Percentiles rank a stretch among this genome's conserved stretches.
Evolutionary conservation across 2,329 filamentous ascomycete genomes (phyloP).

Genomic region (Penicillium sp.): DNA sequence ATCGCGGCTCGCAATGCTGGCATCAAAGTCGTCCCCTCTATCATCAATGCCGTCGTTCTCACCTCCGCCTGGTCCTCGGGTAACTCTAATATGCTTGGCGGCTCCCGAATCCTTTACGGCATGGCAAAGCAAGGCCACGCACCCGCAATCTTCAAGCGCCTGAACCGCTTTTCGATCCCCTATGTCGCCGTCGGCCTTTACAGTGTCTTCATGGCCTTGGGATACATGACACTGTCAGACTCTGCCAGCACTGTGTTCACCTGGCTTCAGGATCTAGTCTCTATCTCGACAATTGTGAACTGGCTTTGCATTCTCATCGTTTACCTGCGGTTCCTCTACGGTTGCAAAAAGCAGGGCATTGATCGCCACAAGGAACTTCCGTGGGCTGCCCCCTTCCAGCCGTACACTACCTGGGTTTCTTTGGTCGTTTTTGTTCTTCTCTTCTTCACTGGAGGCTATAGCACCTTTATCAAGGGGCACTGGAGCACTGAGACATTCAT

Average conservation of each 20-base stretch:
- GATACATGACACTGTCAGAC: slow-evolving; percentile 62
- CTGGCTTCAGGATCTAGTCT: slow-evolving; percentile 66
- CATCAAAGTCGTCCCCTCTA: slow-evolving; percentile 29
- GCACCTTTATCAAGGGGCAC: slow-evolving; percentile 32
- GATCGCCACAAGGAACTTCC: slow-evolving; percentile 41
- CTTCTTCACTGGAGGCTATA: slow-evolving; percentile 68
- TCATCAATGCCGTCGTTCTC: slow-evolving; percentile 23
- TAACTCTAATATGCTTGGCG: slow-evolving; percentile 41
- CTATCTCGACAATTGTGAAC: slow-evolving; percentile 44
- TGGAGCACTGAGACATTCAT: slow-evolving; percentile 60
- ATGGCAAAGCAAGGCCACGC: slow-evolving; percentile 42
- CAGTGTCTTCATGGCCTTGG: slow-evolving; percentile 59
- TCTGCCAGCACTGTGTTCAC: slow-evolving; percentile 60
- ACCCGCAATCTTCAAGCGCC: slow-evolving; percentile 31
- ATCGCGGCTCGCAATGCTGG: slow-evolving; percentile 50
- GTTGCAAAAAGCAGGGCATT: slow-evolving; percentile 41
- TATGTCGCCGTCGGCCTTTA: slow-evolving; percentile 55
- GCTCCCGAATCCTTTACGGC: slow-evolving; percentile 39
- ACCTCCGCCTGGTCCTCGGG: slow-evolving; percentile 42
- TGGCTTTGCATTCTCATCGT: slow-evolving; percentile 61
- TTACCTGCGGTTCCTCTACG: slow-evolving; percentile 55
- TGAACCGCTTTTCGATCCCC: slow-evolving; percentile 55
- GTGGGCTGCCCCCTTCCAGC: slow-evolving; percentile 52
- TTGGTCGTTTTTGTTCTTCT: slow-evolving; percentile 60
- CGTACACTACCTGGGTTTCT: slow-evolving; percentile 61